phyloP scores from a whole-genome alignment of 768 basidiomycete genomes.

The Tubosaeta sp. region DNA sequence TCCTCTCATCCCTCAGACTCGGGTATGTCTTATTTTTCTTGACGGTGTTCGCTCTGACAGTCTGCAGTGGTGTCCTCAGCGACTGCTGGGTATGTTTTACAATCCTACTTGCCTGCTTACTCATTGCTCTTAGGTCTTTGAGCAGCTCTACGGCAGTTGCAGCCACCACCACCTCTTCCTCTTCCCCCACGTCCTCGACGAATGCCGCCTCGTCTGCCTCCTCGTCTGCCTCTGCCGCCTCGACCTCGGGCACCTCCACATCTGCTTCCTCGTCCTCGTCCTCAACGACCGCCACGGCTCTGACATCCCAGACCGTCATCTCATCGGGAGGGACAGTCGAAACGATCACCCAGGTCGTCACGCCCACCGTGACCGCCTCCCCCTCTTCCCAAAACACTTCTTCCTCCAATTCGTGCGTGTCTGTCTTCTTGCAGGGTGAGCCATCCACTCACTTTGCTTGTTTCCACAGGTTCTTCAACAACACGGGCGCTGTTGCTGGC shows the following conservation, averaged over 20 bases:
- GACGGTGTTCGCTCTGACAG: neutral
- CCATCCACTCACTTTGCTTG: constrained; percentile 4
- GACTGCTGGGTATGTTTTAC: constrained; percentile 6
- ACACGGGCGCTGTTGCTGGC: constrained; percentile 69
- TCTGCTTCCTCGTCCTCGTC: constrained; percentile 3
- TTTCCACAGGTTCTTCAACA: constrained; percentile 56
- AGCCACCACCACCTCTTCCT: neutral
- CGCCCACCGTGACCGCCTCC: neutral
- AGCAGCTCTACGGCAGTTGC: neutral
- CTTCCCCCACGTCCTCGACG: constrained; percentile 3
- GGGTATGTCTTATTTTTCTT: neutral
- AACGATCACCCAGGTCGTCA: constrained; percentile 9
- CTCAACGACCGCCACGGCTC: neutral
- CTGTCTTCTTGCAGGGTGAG: neutral
- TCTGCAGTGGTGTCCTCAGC: neutral
- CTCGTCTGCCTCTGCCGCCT: neutral
- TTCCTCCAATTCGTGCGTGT: constrained; percentile 26
- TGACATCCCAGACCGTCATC: constrained; percentile 1
- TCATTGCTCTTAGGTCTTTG: neutral
- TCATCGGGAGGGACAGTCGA: constrained; percentile 1
- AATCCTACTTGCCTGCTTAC: neutral
- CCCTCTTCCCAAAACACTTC: neutral
- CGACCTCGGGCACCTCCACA: neutral
- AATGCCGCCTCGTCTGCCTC: neutral
- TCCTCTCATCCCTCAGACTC: neutral